Conservation (phyloP, 139 green algal species). For the Ulvella scutata region DNA sequence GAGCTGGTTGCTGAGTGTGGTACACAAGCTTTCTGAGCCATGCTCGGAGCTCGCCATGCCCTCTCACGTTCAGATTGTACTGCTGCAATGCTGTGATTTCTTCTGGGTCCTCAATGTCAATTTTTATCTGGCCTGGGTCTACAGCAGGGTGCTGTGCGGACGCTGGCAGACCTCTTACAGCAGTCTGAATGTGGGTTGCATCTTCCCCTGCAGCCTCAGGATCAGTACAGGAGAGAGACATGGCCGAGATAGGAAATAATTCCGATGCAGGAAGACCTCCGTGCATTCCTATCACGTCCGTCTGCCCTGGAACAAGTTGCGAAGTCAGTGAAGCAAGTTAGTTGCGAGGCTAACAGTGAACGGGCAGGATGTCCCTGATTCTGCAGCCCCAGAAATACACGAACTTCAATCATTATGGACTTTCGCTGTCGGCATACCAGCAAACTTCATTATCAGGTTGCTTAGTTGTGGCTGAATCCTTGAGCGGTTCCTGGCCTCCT, state of each 20-base stretch:
- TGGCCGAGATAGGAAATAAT: slow-evolving; percentile 17
- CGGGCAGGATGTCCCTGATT: too few relatives aligned
- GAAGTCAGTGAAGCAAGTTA: too few relatives aligned
- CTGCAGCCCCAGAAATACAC: too few relatives aligned
- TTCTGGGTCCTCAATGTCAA: slow-evolving; percentile 13
- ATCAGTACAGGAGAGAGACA: slow-evolving; percentile 9
- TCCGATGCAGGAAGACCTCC: slow-evolving; percentile 20
- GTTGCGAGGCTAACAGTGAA: too few relatives aligned
- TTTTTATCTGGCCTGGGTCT: background rate
- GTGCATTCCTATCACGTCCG: slow-evolving; percentile 26
- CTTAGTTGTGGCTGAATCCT: too few relatives aligned
- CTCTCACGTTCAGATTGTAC: slow-evolving; percentile 14
- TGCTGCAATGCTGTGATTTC: slow-evolving; percentile 22
- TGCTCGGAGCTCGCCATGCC: background rate
- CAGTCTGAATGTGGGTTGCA: background rate
- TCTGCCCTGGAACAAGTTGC: background rate
- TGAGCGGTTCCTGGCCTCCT: too few relatives aligned
- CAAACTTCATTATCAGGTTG: too few relatives aligned
- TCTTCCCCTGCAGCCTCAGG: background rate
- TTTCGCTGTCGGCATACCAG: too few relatives aligned
- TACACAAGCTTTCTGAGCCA: slow-evolving; percentile 7
- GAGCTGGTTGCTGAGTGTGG: slow-evolving; percentile 6
- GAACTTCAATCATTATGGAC: too few relatives aligned
- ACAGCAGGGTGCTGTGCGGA: background rate
- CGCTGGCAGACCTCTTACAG: background rate